Conservation (phyloP, 768 basidiomycete species). For the Termitomyces sp. region DNA sequence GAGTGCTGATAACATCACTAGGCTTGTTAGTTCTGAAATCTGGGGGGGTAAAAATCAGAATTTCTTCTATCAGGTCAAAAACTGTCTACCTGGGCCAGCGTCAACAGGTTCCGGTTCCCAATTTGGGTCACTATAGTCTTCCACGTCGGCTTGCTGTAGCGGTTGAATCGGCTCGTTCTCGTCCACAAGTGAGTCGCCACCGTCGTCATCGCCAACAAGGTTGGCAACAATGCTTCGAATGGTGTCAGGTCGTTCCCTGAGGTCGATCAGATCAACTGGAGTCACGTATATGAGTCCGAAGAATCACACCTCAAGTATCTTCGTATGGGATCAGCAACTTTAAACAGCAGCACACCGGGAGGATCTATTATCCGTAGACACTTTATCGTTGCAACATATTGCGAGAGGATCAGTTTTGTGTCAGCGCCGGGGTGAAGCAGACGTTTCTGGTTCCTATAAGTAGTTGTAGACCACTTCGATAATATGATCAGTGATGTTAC, state of each 20-base stretch:
- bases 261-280: not conserved
- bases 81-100: conserved; percentile 79
- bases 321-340: conserved; percentile 91
- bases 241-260: conserved; percentile 84
- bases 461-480: not conserved
- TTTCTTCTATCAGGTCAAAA: not conserved
- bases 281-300: not conserved
- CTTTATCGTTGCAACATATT: conserved; percentile 91
- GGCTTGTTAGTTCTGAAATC: conserved; percentile 91
- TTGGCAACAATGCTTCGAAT: conserved; percentile 92
- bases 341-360: conserved; percentile 87
- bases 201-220: conserved; percentile 82
- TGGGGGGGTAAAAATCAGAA: conserved; percentile 21
- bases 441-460: conserved; percentile 71
- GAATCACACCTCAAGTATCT: conserved; percentile 72
- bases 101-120: conserved; percentile 98
- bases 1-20: conserved; percentile 91
- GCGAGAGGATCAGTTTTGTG: conserved; percentile 83
- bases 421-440: conserved; percentile 95
- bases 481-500: conserved; percentile 20
- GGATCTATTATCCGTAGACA: conserved; percentile 90
- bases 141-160: conserved; percentile 68
- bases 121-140: conserved; percentile 87
- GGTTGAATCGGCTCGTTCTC: conserved; percentile 80
- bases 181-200: conserved; percentile 77